These are phyloP conservation scores for Crepidotus sp. DNA, from an alignment of 1,284 basidiomycete genomes.

Conservation along the genomic window DNA sequence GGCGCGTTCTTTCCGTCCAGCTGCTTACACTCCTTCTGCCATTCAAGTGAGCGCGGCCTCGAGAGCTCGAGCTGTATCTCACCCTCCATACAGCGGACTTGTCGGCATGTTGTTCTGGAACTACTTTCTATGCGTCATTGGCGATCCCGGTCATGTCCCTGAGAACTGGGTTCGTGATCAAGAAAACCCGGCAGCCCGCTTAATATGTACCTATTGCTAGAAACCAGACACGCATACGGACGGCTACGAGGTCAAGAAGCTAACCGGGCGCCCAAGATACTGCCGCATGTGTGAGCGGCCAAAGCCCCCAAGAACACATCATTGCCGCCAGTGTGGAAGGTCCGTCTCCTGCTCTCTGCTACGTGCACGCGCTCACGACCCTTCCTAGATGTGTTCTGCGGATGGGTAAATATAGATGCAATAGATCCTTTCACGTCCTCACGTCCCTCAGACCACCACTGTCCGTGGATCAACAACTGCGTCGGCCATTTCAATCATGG, in stretches of 20 bases:
- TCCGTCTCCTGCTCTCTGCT: slow-evolving; percentile 27
- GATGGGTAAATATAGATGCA: slow-evolving; percentile 51
- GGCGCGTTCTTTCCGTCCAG: slow-evolving; percentile 58
- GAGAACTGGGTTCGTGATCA: slow-evolving; percentile 53
- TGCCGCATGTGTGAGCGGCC: slow-evolving; percentile 72
- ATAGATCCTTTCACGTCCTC: not conserved
- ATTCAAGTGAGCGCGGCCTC: slow-evolving; percentile 68
- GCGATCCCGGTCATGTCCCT: slow-evolving; percentile 82
- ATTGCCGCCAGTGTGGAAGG: slow-evolving; percentile 80
- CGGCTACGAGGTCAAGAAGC: slow-evolving; percentile 80
- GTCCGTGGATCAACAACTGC: slow-evolving; percentile 87
- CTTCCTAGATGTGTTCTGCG: slow-evolving; percentile 61
- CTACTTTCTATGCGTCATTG: slow-evolving; percentile 73
- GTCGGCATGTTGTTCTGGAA: slow-evolving; percentile 79
- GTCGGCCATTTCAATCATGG: slow-evolving; percentile 87
- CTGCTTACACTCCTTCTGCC: slow-evolving; percentile 69
- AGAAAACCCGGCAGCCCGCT: slow-evolving; percentile 7
- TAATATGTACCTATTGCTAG: slow-evolving; percentile 34
- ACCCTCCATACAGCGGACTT: slow-evolving; percentile 42
- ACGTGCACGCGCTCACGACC: not conserved
- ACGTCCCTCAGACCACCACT: slow-evolving; percentile 70
- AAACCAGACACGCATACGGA: slow-evolving; percentile 64
- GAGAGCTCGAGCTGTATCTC: slow-evolving; percentile 7
- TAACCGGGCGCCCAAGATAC: slow-evolving; percentile 71
- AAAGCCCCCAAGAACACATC: slow-evolving; percentile 77